Conservation (phyloP, 129 eudicot species). For the Calendula officinalis region DNA sequence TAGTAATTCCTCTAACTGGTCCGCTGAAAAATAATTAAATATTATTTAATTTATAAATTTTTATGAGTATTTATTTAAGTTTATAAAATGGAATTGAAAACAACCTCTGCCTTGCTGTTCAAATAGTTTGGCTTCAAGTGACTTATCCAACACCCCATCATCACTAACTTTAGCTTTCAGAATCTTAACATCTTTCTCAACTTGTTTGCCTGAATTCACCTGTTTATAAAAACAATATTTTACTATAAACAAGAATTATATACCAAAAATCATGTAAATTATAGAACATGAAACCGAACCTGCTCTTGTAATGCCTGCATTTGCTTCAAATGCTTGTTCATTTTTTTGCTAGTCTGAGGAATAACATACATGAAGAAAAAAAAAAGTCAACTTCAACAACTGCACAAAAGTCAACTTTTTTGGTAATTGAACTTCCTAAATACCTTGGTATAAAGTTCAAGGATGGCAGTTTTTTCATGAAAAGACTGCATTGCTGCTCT, state of each 20-base stretch:
- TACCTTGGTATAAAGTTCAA: constrained; percentile 84
- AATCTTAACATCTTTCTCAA: constrained; percentile 80
- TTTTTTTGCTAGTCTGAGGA: constrained; percentile 69
- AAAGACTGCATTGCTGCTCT: constrained; percentile 62
- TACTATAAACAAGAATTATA: no score
- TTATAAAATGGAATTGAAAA: background rate
- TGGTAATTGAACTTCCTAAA: background rate
- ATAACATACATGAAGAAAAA: constrained; percentile 21
- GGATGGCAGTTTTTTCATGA: constrained; percentile 64
- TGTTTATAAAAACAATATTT: constrained; percentile 20
- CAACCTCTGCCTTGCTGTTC: constrained; percentile 85
- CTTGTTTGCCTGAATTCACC: constrained; percentile 66
- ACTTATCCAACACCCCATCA: constrained; percentile 56
- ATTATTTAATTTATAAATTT: background rate
- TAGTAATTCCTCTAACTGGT: constrained; percentile 55
- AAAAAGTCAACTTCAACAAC: background rate
- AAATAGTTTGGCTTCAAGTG: constrained; percentile 73
- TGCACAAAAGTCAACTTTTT: background rate
- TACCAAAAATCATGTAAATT: constrained; percentile 7
- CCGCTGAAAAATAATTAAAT: constrained; percentile 33
- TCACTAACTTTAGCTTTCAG: constrained; percentile 63
- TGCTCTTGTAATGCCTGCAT: constrained; percentile 87
- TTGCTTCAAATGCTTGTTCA: constrained; percentile 64
- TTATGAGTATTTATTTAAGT: background rate
- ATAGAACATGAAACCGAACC: constrained; percentile 38